Evolutionary conservation across 768 basidiomycete species (phyloP), one percentile per base, ranked within the genome.

Genomic region (Termitomyces sp.): DNA sequence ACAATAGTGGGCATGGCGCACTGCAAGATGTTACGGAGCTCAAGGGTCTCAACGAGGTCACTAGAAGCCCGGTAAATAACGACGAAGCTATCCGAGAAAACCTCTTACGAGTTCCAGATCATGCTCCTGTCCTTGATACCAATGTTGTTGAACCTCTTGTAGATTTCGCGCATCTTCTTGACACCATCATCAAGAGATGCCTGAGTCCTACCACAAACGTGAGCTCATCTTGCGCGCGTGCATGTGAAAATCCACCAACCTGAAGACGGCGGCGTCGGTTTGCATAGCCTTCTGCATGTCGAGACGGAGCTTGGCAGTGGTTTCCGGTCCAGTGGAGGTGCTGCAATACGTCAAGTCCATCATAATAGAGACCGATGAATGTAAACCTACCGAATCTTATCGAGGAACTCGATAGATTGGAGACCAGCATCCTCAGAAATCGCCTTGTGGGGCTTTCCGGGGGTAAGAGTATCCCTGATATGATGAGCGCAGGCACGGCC

Each of bases 211-310:
- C 56, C 61, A 42, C 20, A 54, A 31, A 31, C 33, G 65, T 41
- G 57, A 47, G 34, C 22, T 20, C 49, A 49, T 10, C 51, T n/a
- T 47, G 31, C 2, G 26, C 1, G 16, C 52, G 56, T 55, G 49
- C 36, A 3, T 28, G 36, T 51, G 15, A 16, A 33, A 29, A 2
- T 39, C 8, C 5, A 51, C 48, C 31, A 50, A 87, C 86, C 93
- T 82, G 85, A 99, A 99, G 61, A 99, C 96, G 63, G 96, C 96
- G 44, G 96, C 96, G 73, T 99, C 96, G 51, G 88, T 73, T 73
- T 98, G 94, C 95, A 98, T 98, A 39, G 94, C 92, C 80, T 98
- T 98, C 74, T 99, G 97, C 94, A 99, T 94, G 69, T 92, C 88
- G 51, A 97, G 72, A 62, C 97, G 84, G 69, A 98, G 89, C 68